phyloP scores from a whole-genome alignment of 1,284 basidiomycete genomes.

The Chondrostereum purpureum region DNA sequence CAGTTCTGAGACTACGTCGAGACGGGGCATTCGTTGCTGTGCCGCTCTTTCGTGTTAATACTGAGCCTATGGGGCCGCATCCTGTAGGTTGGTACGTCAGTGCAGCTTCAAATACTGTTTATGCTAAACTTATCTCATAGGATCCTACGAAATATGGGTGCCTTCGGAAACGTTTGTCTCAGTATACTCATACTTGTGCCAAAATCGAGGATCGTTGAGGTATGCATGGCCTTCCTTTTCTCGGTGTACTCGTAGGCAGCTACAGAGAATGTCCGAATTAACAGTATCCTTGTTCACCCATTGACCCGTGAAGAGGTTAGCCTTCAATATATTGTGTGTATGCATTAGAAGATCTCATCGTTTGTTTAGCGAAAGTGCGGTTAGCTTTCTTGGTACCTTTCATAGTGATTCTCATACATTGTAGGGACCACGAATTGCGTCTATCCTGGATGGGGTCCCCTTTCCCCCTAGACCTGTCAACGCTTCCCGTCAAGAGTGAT shows the following conservation, averaged over 20 bases:
- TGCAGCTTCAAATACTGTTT: background rate
- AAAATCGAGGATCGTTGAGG: conserved; percentile 64
- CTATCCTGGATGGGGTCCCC: conserved; percentile 67
- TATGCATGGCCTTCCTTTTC: conserved; percentile 20
- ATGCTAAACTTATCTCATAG: conserved; percentile 26
- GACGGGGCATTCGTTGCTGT: conserved; percentile 75
- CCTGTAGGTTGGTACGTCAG: conserved; percentile 49
- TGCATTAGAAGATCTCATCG: background rate
- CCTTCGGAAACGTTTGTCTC: conserved; percentile 65
- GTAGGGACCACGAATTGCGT: conserved; percentile 59
- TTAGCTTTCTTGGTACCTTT: no score
- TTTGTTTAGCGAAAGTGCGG: conserved; percentile 29
- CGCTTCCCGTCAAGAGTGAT: conserved; percentile 41
- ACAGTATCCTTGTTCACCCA: conserved; percentile 64
- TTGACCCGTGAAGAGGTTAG: conserved; percentile 60
- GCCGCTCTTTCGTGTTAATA: conserved; percentile 64
- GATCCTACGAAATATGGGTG: conserved; percentile 74
- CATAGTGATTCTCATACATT: no score
- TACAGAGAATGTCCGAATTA: no score
- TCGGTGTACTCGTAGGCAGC: background rate
- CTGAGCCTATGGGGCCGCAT: conserved; percentile 63
- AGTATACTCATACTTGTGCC: conserved; percentile 66
- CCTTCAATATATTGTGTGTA: conserved; percentile 6
- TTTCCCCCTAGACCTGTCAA: conserved; percentile 56
- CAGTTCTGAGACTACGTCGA: conserved; percentile 58